Percentiles rank a stretch among this genome's conserved stretches.
These are phyloP conservation scores for Neophaeococcomyces aloes DNA, from an alignment of 2,329 filamentous ascomycete species.

Conservation along the genomic window DNA sequence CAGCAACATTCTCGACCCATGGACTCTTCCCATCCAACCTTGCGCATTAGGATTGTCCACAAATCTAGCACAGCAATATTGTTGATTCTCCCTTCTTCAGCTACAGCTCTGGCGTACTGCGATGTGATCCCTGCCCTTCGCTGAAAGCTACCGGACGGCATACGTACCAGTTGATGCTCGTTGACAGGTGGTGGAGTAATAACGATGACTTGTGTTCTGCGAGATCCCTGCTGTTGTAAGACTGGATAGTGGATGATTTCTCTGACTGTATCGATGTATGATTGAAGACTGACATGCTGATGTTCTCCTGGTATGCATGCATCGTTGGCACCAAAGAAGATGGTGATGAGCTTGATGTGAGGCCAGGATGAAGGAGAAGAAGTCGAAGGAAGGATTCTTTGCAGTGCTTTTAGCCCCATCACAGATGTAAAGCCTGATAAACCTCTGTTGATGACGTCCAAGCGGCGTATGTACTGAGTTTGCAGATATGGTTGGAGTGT, in stretches of 20 bases:
- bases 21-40: conserved; percentile 41
- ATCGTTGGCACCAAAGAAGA: conserved; percentile 89
- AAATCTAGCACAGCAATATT: conserved; percentile 62
- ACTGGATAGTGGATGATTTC: conserved; percentile 66
- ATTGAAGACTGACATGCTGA: conserved; percentile 68
- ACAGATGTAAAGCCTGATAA: conserved; percentile 44
- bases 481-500: conserved; percentile 12
- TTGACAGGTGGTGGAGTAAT: conserved; percentile 71
- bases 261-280: conserved; percentile 62
- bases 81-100: conserved; percentile 48
- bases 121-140: conserved; percentile 52
- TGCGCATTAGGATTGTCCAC: conserved; percentile 65
- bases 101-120: conserved; percentile 55
- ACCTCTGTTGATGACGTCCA: conserved; percentile 83
- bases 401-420: conserved; percentile 12
- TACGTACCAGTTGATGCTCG: conserved; percentile 52
- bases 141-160: conserved; percentile 40
- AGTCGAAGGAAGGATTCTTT: conserved; percentile 12
- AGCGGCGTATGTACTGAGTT: conserved; percentile 52
- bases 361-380: conserved; percentile 1
- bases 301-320: conserved; percentile 56
- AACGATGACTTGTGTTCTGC: conserved; percentile 63
- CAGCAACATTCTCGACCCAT: conserved; percentile 41
- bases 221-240: conserved; percentile 46
- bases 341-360: conserved; percentile 35